Evolutionary conservation across 2,329 filamentous ascomycete species (phyloP), one percentile per base, ranked within the genome.

Genomic region (Penicillium sclerotigenum): DNA sequence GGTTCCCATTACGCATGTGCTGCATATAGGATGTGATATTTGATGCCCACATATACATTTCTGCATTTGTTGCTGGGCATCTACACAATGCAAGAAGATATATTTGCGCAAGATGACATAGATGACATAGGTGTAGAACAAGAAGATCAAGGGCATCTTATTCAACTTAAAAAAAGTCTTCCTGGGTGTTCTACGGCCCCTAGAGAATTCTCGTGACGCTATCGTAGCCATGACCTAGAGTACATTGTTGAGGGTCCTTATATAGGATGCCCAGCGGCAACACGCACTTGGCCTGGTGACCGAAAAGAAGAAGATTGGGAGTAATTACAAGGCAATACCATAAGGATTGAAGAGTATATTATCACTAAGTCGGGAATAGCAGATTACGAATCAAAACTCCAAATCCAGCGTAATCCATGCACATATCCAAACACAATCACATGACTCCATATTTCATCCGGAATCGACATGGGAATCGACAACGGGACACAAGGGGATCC

Each of bases 341-440:
- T 20, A 37, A 18, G 9, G 9, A 26, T 20, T 38, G 51, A 26
- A 56, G 58, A 56, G 58, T 61, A 64, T 64, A 65, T 65, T 65
- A 65, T 62, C 54, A 63, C 61, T 63, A 60, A 47, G 51, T 49
- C 22, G 31, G 48, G 52, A 59, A 55, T 57, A 50, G 37, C 41
- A 55, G 47, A 51, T 51, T 43, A 50, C 47, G 48, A 56, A 60
- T 40, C 59, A 57, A 42, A 59, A 64, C 59, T 59, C 60, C 63
- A 59, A 46, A 43, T 47, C 60, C 51, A 55, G 51, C 56, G 57
- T 58, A 54, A 60, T 58, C 59, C 58, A 65, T 64, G 61, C 61
- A 62, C 60, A 59, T 41, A 41, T 58, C 52, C 43, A 42, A 64
- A 62, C 58, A 56, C 57, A 58, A 40, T 51, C 48, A 40, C 22